Conservation (phyloP, 768 basidiomycete genomes). For the Albatrellus ellisii region DNA sequence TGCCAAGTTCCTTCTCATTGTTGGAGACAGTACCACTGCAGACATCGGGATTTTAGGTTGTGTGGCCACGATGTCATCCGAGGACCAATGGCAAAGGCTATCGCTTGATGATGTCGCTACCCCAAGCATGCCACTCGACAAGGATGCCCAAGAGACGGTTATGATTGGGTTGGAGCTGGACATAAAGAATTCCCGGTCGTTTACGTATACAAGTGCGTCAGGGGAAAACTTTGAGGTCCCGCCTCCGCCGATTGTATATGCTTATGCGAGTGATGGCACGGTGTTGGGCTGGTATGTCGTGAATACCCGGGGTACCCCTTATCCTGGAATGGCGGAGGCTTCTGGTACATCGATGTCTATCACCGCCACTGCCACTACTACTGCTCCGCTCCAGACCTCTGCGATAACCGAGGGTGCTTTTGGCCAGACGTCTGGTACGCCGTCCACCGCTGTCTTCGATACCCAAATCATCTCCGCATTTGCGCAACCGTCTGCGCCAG, state of each 20-base stretch:
- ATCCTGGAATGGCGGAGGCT: constrained; percentile 34
- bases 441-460: constrained; percentile 3
- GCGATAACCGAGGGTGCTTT: constrained; percentile 10
- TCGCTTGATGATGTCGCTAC: constrained; percentile 36
- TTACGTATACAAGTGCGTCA: constrained; percentile 24
- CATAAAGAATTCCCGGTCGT: constrained; percentile 36
- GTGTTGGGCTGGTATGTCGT: constrained; percentile 62
- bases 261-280: constrained; percentile 70
- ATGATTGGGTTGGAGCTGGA: constrained; percentile 54
- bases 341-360: constrained; percentile 4
- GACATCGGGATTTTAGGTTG: constrained; percentile 35
- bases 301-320: constrained; percentile 37
- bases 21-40: constrained; percentile 37
- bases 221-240: constrained; percentile 31
- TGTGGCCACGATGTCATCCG: constrained; percentile 14
- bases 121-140: constrained; percentile 53
- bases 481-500: constrained; percentile 7
- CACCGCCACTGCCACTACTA: not conserved
- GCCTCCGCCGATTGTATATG: constrained; percentile 53
- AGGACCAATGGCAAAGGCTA: constrained; percentile 31
- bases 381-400: constrained; percentile 1
- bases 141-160: constrained; percentile 56
- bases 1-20: constrained; percentile 27
- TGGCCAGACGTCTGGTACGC: constrained; percentile 6
- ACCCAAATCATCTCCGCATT: constrained; percentile 7